A percentile compares a stretch with the other conserved stretches of the same genome.
phyloP scores from a whole-genome alignment of 2,329 filamentous ascomycete genomes.

The Lecanicillium sp. region DNA sequence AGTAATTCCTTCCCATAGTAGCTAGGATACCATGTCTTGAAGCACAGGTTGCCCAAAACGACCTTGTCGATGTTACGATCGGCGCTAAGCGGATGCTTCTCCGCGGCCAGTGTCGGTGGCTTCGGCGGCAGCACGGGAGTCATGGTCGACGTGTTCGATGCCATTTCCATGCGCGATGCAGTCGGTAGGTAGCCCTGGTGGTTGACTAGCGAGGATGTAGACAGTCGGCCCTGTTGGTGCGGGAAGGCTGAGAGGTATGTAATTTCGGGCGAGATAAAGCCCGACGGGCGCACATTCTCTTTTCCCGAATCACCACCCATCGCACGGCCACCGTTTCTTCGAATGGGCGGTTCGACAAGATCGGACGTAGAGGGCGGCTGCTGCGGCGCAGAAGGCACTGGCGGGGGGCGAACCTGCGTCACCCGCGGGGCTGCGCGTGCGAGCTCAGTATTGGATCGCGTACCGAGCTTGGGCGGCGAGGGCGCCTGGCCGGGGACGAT shows the following conservation, averaged over 20 bases:
- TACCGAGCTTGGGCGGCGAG: constrained; percentile 10
- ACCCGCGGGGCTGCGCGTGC: neutral
- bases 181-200: constrained; percentile 29
- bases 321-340: constrained; percentile 13
- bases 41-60: constrained; percentile 74
- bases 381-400: constrained; percentile 16
- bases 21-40: constrained; percentile 88
- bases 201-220: constrained; percentile 26
- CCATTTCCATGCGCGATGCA: constrained; percentile 25
- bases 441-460: constrained; percentile 1
- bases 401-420: constrained; percentile 3
- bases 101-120: constrained; percentile 23
- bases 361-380: constrained; percentile 10
- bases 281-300: constrained; percentile 26
- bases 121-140: constrained; percentile 32
- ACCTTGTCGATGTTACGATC: constrained; percentile 83
- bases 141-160: constrained; percentile 22
- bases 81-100: constrained; percentile 34
- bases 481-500: constrained; percentile 11
- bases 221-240: constrained; percentile 22
- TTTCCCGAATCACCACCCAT: constrained; percentile 23
- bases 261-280: constrained; percentile 35
- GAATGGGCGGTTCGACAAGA: constrained; percentile 2
- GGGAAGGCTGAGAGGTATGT: constrained; percentile 34
- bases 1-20: constrained; percentile 74